phyloP scores from a whole-genome alignment of 352 stramenopile genomes.

The Globisporangium cystogenes region DNA sequence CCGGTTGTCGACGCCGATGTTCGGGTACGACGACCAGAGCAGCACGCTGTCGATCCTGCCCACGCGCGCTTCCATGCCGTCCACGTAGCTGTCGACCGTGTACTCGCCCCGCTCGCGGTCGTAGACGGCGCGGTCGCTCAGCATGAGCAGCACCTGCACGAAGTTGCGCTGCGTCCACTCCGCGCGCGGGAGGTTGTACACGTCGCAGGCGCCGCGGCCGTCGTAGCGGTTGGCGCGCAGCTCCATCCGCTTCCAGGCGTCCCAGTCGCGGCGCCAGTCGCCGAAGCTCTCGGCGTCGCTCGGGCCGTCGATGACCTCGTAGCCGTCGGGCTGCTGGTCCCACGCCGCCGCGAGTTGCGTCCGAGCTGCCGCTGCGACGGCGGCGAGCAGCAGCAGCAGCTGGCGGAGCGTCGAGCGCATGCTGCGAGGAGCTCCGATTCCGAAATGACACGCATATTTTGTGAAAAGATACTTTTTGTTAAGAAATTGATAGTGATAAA shows the following conservation, averaged over 20 bases:
- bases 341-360: constrained; percentile 19
- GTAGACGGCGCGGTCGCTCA: constrained; percentile 73
- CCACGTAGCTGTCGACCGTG: constrained; percentile 67
- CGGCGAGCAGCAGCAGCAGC: neutral
- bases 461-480: neutral
- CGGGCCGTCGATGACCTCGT: constrained; percentile 75
- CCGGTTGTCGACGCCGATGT: constrained; percentile 77
- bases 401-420: neutral
- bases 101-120: constrained; percentile 56
- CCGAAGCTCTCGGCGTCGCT: constrained; percentile 20
- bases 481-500: neutral
- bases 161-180: constrained; percentile 80
- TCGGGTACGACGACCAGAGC: constrained; percentile 79
- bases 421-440: neutral
- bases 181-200: constrained; percentile 59
- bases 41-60: constrained; percentile 74
- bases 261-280: constrained; percentile 57
- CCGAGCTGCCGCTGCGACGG: neutral
- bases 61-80: constrained; percentile 42
- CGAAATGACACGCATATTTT: neutral
- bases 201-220: constrained; percentile 37
- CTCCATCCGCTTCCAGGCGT: constrained; percentile 67
- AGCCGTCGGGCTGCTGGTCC: constrained; percentile 74
- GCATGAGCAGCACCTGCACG: constrained; percentile 71
- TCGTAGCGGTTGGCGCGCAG: constrained; percentile 62